These are phyloP conservation scores for Chrysophaeum taylorii DNA, from an alignment of 352 stramenopile genomes.

Conservation along the genomic window DNA sequence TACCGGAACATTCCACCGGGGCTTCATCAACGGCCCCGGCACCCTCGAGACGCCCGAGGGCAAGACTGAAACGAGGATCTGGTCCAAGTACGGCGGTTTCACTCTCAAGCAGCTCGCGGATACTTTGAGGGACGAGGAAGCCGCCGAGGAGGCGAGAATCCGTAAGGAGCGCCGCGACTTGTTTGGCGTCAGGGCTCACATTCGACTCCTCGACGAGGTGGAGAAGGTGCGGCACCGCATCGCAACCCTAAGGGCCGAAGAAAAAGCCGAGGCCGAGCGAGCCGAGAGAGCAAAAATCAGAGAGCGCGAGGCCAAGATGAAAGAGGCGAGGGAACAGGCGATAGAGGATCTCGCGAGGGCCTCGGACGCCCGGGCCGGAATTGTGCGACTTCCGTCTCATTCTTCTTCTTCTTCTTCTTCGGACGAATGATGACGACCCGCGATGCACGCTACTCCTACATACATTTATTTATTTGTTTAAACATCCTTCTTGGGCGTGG, in stretches of 20 bases:
- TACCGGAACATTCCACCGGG: constrained; percentile 18
- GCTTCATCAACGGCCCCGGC: constrained; percentile 22
- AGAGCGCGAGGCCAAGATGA: neutral
- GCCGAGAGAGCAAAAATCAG: neutral
- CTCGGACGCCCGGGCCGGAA: too few relatives aligned
- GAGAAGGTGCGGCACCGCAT: constrained; percentile 18
- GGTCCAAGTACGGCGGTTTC: neutral
- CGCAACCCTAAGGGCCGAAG: constrained; percentile 18
- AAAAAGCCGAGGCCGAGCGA: constrained; percentile 19
- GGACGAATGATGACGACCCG: too few relatives aligned
- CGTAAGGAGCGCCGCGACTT: constrained; percentile 7
- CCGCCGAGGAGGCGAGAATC: neutral
- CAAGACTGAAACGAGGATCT: constrained; percentile 13
- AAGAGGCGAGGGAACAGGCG: neutral
- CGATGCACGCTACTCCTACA: too few relatives aligned
- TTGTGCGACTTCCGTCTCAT: too few relatives aligned
- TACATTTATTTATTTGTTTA: too few relatives aligned
- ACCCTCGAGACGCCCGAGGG: constrained; percentile 22
- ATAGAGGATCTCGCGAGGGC: neutral
- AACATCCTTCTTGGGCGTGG: too few relatives aligned
- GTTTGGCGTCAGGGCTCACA: constrained; percentile 9
- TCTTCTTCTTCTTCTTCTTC: too few relatives aligned
- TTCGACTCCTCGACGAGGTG: constrained; percentile 23
- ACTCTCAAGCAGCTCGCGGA: constrained; percentile 17
- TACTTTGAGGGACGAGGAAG: constrained; percentile 10